These are phyloP conservation scores for Reticulascus tulasneorum DNA, from an alignment of 2,329 filamentous ascomycete genomes.

Conservation along the genomic window DNA sequence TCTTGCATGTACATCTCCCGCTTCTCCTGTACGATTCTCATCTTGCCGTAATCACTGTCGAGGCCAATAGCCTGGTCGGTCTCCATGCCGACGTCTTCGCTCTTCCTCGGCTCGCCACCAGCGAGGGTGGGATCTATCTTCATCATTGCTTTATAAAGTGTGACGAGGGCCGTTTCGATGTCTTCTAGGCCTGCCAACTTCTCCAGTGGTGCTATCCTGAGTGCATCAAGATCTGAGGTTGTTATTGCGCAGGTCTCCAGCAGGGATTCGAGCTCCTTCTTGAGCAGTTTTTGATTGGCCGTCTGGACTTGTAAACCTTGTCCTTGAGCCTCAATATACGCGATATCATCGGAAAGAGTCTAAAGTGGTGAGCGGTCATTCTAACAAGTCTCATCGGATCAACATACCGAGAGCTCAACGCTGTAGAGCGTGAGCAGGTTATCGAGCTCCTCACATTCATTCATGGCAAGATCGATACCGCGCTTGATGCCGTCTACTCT, in stretches of 20 bases:
- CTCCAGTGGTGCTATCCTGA: slow-evolving; percentile 71
- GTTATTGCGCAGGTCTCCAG: slow-evolving; percentile 90
- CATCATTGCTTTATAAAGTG: slow-evolving; percentile 85
- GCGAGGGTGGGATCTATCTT: slow-evolving; percentile 85
- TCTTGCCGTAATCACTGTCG: slow-evolving; percentile 71
- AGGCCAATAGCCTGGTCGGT: slow-evolving; percentile 33
- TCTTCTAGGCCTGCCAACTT: slow-evolving; percentile 66
- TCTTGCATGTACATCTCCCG: slow-evolving; percentile 82
- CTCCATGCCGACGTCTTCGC: slow-evolving; percentile 42
- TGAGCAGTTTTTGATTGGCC: slow-evolving; percentile 90
- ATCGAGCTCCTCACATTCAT: slow-evolving; percentile 94
- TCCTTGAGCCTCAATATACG: slow-evolving; percentile 94
- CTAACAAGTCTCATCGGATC: neutral
- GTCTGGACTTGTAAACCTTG: slow-evolving; percentile 96
- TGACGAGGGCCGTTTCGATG: slow-evolving; percentile 73
- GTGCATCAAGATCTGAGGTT: slow-evolving; percentile 65
- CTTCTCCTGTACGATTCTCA: slow-evolving; percentile 93
- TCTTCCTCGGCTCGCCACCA: slow-evolving; percentile 42
- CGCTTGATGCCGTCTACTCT: slow-evolving; percentile 81
- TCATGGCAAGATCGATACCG: slow-evolving; percentile 84
- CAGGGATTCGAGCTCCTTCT: slow-evolving; percentile 84
- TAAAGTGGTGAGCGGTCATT: slow-evolving; percentile 32
- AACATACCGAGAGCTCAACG: slow-evolving; percentile 81
- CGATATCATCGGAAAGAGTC: slow-evolving; percentile 93
- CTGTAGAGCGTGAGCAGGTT: slow-evolving; percentile 91